Base-by-base conservation (phyloP, 176 grass and related monocot genomes). In the Poa annua region DNA sequence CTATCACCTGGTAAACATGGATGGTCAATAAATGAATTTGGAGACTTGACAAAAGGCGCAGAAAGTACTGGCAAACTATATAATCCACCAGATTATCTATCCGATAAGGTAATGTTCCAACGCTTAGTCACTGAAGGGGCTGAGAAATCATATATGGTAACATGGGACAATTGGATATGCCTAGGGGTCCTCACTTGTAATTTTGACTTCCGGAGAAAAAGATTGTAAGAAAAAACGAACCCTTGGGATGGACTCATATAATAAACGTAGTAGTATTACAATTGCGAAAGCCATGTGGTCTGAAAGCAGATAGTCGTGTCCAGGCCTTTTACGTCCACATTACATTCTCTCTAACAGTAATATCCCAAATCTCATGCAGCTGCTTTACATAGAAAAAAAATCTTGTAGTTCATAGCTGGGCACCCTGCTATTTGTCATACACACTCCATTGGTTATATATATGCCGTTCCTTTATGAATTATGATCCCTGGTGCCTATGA, bases 21-120 rank as follows among this genome's bases (percentile, higher is more conserved):
- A 73, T 99, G 96, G 96, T 92, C 93, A 55, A 96, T 99, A 89
- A 99, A 99, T 80, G 88, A 96, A 88, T 94, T 82, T 80, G 96
- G 96, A 1, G 91, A 99, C 89, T 90, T 99, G 75, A 99, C 96
- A 83, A 90, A 81, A 78, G 96, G 89, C 81, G 85, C 93, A 55
- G 89, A 90, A 85, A 96, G 88, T 86, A 96, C 93, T 61, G 96
- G 93, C 62, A 90, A 90, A 90, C 84, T 86, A 25, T 99, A 92
- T 76, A 96, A 83, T 57, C 92, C 85, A 26, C 85, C 77, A 15
- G 52, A 87, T 84, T 63, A 88, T 89, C 35, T 74, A 47, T 83
- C 80, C 5, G 59, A 93, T 75, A 93, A 85, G 89, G 89, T 95
- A 92, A 78, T 70, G 26, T 81, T 89, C 81, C 3, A 54, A 35